Evolutionary conservation across 257 asterid species (phyloP).

Genomic region (Lithospermum erythrorhizon): DNA sequence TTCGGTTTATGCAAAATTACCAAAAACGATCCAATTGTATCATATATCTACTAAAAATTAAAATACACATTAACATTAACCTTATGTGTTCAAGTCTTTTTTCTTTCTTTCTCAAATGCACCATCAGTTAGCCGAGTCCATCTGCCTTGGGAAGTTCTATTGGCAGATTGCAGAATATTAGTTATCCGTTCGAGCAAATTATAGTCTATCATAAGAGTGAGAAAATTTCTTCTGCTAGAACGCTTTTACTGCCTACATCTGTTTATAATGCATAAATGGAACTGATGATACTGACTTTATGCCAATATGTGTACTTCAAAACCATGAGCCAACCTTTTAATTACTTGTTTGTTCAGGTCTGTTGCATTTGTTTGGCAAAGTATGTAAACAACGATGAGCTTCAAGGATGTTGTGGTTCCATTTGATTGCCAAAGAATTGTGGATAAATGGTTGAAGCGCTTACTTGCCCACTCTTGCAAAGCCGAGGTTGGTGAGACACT

Average conservation of each 20-base stretch:
- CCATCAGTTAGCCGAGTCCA: too few relatives aligned
- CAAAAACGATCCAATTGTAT: too few relatives aligned
- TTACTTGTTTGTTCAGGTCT: constrained; percentile 36
- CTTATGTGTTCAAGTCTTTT: too few relatives aligned
- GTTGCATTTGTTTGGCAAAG: constrained; percentile 88
- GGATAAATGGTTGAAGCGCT: constrained; percentile 89
- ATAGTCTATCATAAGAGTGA: too few relatives aligned
- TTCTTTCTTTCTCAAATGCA: too few relatives aligned
- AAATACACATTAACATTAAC: too few relatives aligned
- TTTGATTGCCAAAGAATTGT: constrained; percentile 86
- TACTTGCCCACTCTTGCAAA: constrained; percentile 88
- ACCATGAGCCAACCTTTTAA: not conserved
- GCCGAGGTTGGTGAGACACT: constrained; percentile 77
- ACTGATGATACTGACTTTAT: not conserved
- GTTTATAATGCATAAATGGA: not conserved
- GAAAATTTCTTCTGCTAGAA: not conserved
- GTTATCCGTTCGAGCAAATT: too few relatives aligned
- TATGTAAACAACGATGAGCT: constrained; percentile 81
- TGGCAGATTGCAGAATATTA: too few relatives aligned
- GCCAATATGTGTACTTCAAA: too few relatives aligned
- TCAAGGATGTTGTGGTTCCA: constrained; percentile 84
- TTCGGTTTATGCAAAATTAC: too few relatives aligned
- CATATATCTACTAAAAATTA: too few relatives aligned
- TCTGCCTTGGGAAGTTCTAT: too few relatives aligned
- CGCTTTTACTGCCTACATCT: not conserved